Evolutionary conservation across 2,329 filamentous ascomycete species (phyloP), one percentile per base, ranked within the genome.

Genomic region (Penicillium sp.): DNA sequence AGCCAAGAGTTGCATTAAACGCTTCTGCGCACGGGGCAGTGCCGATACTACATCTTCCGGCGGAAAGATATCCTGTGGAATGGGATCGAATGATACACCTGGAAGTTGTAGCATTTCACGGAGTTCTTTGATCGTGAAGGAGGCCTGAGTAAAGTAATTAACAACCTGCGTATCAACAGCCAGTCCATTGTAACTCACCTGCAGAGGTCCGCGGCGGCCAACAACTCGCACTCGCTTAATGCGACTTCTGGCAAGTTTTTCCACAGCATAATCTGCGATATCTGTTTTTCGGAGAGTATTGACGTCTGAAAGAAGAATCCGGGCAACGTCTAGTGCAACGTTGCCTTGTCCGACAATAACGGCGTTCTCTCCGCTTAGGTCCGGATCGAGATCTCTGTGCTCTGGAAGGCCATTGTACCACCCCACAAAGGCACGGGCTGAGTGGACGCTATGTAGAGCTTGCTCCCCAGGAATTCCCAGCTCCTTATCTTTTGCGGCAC

Each of bases 391-490:
- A 64, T 82, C 74, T 20, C 88, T 83, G 69, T 89, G 89, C 65
- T 95, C 89, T 0, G 94, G 94, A 3, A 96, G 81, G 3, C 94
- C 94, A 73, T 99, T 99, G 74, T 99, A 99, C 94, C 94, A 99
- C 18, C 92, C 94, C 1, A 99, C 94, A 71, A 97, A 97, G 38
- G 92, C 88, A 29, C 94, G 85, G 2, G 94, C 94, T 8, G 92
- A 96, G 70, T 92, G 88, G 18, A 97, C 90, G 26, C 81, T 79
- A 7, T 94, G 76, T 6, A 76, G 73, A 4, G 87, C 82, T 68
- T 69, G 61, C 57, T 99, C 94, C 9, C 93, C 92, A 0, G 89
- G 86, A 35, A 99, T 86, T 0, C 85, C 87, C 0, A 99, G 80
- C 53, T 82, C 85, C 61, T 86, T 87, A 72, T 99, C 94, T 69